Evolutionary conservation across 2,329 filamentous ascomycete species (phyloP).

Genomic region (Pseudopyrenochaeta lycopersici): DNA sequence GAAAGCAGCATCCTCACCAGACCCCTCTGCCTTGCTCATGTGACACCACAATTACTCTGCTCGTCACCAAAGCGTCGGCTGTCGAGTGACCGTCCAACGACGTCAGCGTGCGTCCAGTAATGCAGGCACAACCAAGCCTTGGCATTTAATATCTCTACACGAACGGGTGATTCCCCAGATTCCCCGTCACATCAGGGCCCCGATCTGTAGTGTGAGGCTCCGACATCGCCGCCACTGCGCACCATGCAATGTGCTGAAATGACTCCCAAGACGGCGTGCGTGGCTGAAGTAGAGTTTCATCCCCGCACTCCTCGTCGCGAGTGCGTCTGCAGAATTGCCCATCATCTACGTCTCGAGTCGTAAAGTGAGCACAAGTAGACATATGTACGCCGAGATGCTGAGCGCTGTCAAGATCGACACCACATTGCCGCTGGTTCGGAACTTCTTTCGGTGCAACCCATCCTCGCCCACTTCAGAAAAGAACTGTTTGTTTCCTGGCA

Average conservation of each 20-base stretch:
- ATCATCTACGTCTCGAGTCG: conserved; percentile 49
- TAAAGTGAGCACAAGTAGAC: conserved; percentile 67
- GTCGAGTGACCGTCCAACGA: too few species aligned
- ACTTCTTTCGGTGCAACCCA: conserved; percentile 68
- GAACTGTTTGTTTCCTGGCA: conserved; percentile 81
- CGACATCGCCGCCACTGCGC: background rate
- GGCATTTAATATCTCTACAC: conserved; percentile 26
- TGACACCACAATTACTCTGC: too few species aligned
- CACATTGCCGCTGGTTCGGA: conserved; percentile 72
- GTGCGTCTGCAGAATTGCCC: too few species aligned
- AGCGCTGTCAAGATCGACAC: conserved; percentile 69
- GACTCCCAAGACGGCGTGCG: conserved; percentile 2
- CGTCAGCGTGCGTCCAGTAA: conserved; percentile 16
- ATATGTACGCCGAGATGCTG: conserved; percentile 69
- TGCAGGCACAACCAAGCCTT: conserved; percentile 23
- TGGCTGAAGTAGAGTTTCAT: background rate
- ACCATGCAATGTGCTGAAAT: conserved; percentile 1
- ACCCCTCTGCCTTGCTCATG: too few species aligned
- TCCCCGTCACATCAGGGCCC: conserved; percentile 5
- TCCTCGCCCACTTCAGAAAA: conserved; percentile 73
- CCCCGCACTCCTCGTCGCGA: background rate
- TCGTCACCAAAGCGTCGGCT: too few species aligned
- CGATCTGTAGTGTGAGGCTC: conserved; percentile 5
- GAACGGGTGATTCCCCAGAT: conserved; percentile 13
- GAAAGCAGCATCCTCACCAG: background rate